Evolutionary conservation across 352 stramenopile species (phyloP).

Genomic region (Aphanomyces euteiches): DNA sequence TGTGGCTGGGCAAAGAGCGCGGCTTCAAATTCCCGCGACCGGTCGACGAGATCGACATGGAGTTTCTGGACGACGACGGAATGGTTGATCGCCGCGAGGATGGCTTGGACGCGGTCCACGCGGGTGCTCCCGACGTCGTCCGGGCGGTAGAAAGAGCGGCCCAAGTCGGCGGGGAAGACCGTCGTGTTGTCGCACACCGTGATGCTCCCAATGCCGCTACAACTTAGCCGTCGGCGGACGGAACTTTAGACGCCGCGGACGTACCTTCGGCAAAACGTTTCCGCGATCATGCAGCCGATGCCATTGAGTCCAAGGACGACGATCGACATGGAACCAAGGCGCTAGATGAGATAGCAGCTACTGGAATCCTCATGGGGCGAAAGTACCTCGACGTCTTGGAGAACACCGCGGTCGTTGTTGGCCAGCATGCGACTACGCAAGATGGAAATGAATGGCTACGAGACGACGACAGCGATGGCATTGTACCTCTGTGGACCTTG

Average conservation of each 20-base stretch:
- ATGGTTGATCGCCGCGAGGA: conserved; percentile 37
- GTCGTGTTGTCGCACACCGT: conserved; percentile 37
- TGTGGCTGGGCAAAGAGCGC: neutral
- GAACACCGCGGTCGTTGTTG: conserved; percentile 49
- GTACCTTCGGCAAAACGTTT: conserved; percentile 47
- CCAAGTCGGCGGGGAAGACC: conserved; percentile 38
- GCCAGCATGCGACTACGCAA: conserved; percentile 37
- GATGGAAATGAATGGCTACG: neutral
- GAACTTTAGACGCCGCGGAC: conserved; percentile 5
- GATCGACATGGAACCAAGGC: conserved; percentile 38
- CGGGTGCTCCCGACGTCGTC: conserved; percentile 36
- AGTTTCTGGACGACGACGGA: conserved; percentile 34
- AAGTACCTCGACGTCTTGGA: conserved; percentile 42
- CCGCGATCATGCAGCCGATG: conserved; percentile 40
- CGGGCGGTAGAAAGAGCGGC: conserved; percentile 38
- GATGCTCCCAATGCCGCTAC: conserved; percentile 44
- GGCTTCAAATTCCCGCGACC: neutral
- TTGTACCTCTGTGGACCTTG: conserved; percentile 18
- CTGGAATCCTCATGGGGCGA: neutral
- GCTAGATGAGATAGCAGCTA: conserved; percentile 30
- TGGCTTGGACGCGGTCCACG: conserved; percentile 37
- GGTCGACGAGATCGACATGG: conserved; percentile 2
- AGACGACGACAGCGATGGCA: neutral
- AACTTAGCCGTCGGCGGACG: neutral
- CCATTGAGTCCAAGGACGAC: conserved; percentile 47